These are phyloP conservation scores for Pythium folliculosum DNA, from an alignment of 352 stramenopile genomes.

Conservation along the genomic window DNA sequence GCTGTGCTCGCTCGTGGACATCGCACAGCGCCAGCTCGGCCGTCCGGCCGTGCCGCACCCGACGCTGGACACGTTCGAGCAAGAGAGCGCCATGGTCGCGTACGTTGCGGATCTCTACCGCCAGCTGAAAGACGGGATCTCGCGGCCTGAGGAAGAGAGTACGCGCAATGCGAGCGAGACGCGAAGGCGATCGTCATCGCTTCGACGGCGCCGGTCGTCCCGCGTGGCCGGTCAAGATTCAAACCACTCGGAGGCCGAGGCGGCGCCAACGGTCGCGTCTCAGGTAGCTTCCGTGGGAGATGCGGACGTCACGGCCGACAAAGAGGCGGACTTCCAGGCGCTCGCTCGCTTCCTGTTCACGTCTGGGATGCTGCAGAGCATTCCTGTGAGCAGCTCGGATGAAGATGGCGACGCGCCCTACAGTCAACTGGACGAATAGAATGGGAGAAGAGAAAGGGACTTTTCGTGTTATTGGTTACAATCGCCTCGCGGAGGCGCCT, in stretches of 20 bases:
- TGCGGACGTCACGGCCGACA: background rate
- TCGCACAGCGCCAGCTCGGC: background rate
- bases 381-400: slow-evolving; percentile 35
- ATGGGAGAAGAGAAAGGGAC: too few species aligned
- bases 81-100: slow-evolving; percentile 30
- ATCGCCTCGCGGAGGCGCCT: background rate
- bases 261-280: too few species aligned
- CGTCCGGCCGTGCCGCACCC: slow-evolving; percentile 24
- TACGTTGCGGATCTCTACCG: slow-evolving; percentile 46
- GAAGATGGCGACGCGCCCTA: slow-evolving; percentile 31
- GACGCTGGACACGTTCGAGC: slow-evolving; percentile 30
- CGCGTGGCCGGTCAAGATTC: too few species aligned
- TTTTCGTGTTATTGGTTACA: background rate
- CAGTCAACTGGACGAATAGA: slow-evolving; percentile 21
- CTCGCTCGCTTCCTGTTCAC: slow-evolving; percentile 39
- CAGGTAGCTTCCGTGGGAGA: too few species aligned
- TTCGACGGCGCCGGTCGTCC: too few species aligned
- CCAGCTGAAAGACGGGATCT: slow-evolving; percentile 29
- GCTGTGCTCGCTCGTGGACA: slow-evolving; percentile 52
- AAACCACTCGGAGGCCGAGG: too few species aligned
- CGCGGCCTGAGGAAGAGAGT: background rate
- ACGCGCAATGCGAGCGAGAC: too few species aligned
- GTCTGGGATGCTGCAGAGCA: slow-evolving; percentile 27
- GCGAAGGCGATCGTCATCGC: background rate
- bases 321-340: slow-evolving; percentile 37